A percentile compares a stretch with the other conserved stretches of the same genome.
Evolutionary conservation across 192 early-diverging fungal genomes (phyloP).

Genomic region (Entrophospora sp.): DNA sequence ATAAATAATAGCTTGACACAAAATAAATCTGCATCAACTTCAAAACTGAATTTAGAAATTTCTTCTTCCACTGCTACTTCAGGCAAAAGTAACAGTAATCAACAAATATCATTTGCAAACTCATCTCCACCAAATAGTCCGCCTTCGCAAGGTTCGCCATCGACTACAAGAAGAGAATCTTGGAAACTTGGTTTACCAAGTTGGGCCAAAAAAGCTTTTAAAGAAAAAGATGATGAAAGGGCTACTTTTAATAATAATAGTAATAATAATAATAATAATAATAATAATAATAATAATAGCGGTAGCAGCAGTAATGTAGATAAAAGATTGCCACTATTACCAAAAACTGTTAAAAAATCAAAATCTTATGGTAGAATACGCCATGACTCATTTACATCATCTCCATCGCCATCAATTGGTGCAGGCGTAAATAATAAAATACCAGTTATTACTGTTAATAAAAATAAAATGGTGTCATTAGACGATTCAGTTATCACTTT

Average conservation of each 20-base stretch:
- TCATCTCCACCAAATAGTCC: background rate
- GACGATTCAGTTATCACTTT: background rate
- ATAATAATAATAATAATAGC: background rate
- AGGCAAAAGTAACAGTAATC: background rate
- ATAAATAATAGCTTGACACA: no score
- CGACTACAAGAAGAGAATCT: background rate
- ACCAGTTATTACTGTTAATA: background rate
- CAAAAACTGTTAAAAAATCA: background rate
- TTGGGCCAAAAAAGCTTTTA: slow-evolving; percentile 19
- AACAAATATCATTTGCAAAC: background rate
- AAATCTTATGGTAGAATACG: slow-evolving; percentile 13
- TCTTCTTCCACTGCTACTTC: background rate
- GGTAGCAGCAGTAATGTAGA: background rate
- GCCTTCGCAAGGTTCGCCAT: background rate
- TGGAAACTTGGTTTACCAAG: slow-evolving; percentile 12
- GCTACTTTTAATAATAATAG: background rate
- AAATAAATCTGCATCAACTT: background rate
- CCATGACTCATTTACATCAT: background rate
- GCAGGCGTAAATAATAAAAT: background rate
- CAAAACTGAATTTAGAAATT: background rate
- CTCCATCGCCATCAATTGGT: background rate
- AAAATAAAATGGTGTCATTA: no score
- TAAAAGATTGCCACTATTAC: slow-evolving; percentile 1
- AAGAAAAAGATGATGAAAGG: slow-evolving; percentile 16
- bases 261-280: background rate